Evolutionary conservation across 805 yeast genomes (phyloP), one percentile per base, ranked within the genome.

Genomic region (Hanseniaspora meyeri): DNA sequence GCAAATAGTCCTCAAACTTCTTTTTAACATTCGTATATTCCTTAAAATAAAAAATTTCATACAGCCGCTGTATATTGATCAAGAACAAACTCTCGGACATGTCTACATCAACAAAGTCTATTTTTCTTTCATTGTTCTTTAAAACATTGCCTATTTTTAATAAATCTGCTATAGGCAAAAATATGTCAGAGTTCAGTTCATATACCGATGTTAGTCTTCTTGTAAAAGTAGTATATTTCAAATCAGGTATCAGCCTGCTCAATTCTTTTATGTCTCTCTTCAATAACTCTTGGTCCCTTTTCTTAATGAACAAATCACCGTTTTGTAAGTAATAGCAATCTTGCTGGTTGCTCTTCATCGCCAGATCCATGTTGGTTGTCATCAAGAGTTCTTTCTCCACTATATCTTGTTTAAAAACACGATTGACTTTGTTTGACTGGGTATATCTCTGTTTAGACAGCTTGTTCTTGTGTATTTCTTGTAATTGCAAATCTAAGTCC

Each of bases 21-120:
- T 46, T 19, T 31, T 53, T 53, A 4, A 38, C 31, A n/a, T 36
- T 46, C 1, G 24, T 19, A n/a, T 14, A 36, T 14, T 53, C 51
- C 20, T 45, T 24, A 19, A 53, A 53, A 39, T 29, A n/a, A 4
- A 43, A 39, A 7, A 43, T 36, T 10, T 53, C 57, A 53, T 38
- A 53, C 19, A 53, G 39, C 16, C n/a, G 38, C 32, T 53, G 57
- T 7, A n/a, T 17, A 14, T 53, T 43, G 1, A 53, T 19, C n/a
- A 53, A 24, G 7, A 53, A 14, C 16, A 46, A 17, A 52, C 17
- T 24, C 36, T 53, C 57, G 10, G 20, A 42, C 57, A 53, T 53
- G 19, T 53, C 57, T 14, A 53, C 57, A 53, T 53, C 57, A 31
- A 53, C 57, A 46, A 53, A 53, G 42, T 53, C 51, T 19, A 53